Evolutionary conservation across 192 early-diverging fungal species (phyloP), one percentile per base, ranked within the genome.

Genomic region (Rhizoclosmatium sp.): DNA sequence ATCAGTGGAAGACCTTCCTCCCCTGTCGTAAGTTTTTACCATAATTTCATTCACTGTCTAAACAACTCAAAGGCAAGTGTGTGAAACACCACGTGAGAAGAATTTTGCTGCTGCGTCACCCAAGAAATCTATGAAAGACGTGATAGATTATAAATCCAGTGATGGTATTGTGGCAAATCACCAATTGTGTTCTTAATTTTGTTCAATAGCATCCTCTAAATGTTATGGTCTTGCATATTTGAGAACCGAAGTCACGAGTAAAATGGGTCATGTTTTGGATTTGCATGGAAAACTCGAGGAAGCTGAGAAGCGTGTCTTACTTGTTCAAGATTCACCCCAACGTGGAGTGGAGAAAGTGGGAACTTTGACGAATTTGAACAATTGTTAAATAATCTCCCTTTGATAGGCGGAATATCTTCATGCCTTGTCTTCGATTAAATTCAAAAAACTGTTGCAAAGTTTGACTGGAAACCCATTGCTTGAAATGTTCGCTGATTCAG

Each of bases 401-500:
- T 19, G 14, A 23, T 62, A 85, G 80, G 81, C 79, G 19, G 80
- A 85, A 23, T 83, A 82, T 71, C 47, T 54, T 5, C 69, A 54
- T 12, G 69, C 83, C 40, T 67, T 82, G 2, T 80, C 82, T 0
- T 62, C 51, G 4, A 14, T 83, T 4, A 69, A 81, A 42, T 56
- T 84, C 23, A 44, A 78, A 19, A 86, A 82, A 47, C 45, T 86
- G 5, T 19, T 58, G 46, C 49, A 61, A 65, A 65, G 41, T 31
- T 59, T 86, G 44, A 47, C 62, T 3, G 75, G 82, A 5, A 80
- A 76, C 65, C 71, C 84, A 21, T 47, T 84, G 40, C 81, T 84
- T 47, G 73, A 86, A 19, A 85, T 85, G 59, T 80, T 90, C 45
- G 46, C 56, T n/a, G 89, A 90, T 40, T 81, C 87, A n/a, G 88